phyloP scores from a whole-genome alignment of 1,284 basidiomycete species.

The Naganishia liquefaciens region DNA sequence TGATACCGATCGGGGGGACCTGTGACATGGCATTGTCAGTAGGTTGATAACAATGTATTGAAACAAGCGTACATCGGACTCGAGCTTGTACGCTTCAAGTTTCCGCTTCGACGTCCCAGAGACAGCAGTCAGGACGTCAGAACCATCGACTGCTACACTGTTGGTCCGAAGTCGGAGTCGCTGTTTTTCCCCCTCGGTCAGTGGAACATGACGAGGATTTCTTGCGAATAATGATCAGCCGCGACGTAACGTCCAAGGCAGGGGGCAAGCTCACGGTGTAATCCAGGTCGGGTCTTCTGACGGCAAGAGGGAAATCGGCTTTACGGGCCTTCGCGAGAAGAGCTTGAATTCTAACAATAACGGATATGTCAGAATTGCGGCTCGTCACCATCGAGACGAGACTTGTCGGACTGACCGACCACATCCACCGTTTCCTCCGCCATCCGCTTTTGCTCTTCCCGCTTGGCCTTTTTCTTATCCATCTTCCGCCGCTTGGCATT shows the following conservation, averaged over 20 bases:
- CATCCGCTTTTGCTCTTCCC: slow-evolving; percentile 18
- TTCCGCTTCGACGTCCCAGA: background rate
- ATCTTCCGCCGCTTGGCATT: slow-evolving; percentile 29
- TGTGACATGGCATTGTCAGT: background rate
- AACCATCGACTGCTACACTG: slow-evolving; percentile 10
- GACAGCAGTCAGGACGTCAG: background rate
- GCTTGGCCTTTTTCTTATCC: slow-evolving; percentile 30
- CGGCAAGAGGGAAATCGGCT: slow-evolving; percentile 20
- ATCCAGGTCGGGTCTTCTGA: slow-evolving; percentile 15
- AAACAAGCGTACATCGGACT: no score
- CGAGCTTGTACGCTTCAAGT: no score
- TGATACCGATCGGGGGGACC: background rate
- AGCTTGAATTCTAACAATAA: background rate
- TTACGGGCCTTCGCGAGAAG: slow-evolving; percentile 5
- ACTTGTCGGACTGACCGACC: slow-evolving; percentile 14
- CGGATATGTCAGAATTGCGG: no score
- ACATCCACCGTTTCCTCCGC: slow-evolving; percentile 19
- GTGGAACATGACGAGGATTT: slow-evolving; percentile 25
- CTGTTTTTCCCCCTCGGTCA: background rate
- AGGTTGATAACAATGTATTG: no score
- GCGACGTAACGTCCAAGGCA: background rate
- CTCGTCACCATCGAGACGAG: background rate
- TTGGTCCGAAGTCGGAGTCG: background rate
- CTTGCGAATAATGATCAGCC: background rate
- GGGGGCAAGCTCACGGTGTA: slow-evolving; percentile 1